Conservation (phyloP, 2,329 filamentous ascomycete genomes). For the Juglanconis sp. region DNA sequence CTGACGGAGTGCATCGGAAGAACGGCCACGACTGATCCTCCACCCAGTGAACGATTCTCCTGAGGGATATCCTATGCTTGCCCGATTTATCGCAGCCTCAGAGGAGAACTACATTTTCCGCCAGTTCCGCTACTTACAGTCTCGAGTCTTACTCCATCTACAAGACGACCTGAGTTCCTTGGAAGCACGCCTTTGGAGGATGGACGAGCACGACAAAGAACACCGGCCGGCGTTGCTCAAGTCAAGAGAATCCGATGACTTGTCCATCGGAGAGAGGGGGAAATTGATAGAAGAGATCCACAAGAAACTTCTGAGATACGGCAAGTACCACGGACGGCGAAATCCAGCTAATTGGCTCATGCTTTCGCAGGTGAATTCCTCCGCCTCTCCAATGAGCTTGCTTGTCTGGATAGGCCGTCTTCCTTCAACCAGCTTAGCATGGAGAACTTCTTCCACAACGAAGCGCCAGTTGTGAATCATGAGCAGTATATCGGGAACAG, state of each 20-base stretch:
- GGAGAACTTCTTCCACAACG: not conserved
- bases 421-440: not conserved
- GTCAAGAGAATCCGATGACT: not conserved
- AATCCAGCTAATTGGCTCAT: not conserved
- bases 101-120: not conserved
- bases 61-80: not conserved
- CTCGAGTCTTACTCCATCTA: not conserved
- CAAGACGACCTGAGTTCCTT: not conserved
- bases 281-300: not conserved
- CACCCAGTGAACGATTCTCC: not conserved
- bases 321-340: not conserved
- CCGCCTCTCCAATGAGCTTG: not conserved
- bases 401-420: not conserved
- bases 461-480: not conserved
- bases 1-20: not conserved
- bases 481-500: not conserved
- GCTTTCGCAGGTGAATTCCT: not conserved
- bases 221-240: not conserved
- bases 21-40: not conserved
- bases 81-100: not conserved
- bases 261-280: not conserved
- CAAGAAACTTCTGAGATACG: not conserved
- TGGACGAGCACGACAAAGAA: not conserved
- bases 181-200: not conserved
- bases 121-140: conserved; percentile 2